Conservation (phyloP, 352 stramenopile genomes). For the Globisporangium spinosum region DNA sequence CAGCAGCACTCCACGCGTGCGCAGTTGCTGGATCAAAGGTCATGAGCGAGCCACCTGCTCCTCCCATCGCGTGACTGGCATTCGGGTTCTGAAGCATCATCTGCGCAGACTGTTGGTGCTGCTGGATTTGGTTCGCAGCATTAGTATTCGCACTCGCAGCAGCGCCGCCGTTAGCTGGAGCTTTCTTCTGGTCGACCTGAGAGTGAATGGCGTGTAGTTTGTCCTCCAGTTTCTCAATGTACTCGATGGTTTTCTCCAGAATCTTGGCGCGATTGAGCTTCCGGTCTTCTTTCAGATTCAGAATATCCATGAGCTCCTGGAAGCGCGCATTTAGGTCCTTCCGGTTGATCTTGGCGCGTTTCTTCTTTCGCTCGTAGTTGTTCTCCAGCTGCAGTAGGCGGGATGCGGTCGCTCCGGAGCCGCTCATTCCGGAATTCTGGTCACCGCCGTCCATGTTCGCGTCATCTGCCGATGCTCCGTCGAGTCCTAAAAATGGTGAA, state of each 20-base stretch:
- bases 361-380: conserved; percentile 75
- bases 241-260: conserved; percentile 59
- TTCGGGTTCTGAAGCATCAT: background rate
- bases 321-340: conserved; percentile 63
- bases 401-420: conserved; percentile 17
- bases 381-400: conserved; percentile 49
- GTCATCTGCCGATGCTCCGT: background rate
- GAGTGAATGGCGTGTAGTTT: conserved; percentile 30
- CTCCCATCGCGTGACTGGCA: conserved; percentile 3
- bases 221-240: conserved; percentile 49
- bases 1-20: conserved; percentile 22
- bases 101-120: conserved; percentile 3
- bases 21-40: conserved; percentile 22
- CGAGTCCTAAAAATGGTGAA: conserved; percentile 18
- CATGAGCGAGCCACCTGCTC: conserved; percentile 13
- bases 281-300: conserved; percentile 53
- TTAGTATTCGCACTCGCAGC: background rate
- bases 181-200: conserved; percentile 15
- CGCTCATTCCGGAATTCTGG: background rate
- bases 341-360: conserved; percentile 67
- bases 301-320: conserved; percentile 61
- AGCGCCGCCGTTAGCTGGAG: background rate
- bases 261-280: conserved; percentile 68
- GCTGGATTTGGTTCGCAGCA: background rate
- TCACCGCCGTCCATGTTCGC: conserved; percentile 8